phyloP scores from a whole-genome alignment of 169 alveolate species.

The Babesia bigemina region DNA sequence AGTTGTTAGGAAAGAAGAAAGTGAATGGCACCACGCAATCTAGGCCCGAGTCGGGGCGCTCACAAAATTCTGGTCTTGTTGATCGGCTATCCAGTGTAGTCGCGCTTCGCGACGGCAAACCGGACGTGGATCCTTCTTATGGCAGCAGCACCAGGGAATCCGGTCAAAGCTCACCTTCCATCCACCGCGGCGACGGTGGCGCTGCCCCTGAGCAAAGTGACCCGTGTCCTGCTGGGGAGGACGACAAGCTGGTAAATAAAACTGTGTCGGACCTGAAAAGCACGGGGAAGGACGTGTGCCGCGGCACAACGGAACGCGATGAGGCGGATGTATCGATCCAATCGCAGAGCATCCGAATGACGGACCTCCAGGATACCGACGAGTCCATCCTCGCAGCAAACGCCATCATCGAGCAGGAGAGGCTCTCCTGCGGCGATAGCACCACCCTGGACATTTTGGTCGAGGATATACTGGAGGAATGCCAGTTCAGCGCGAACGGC shows the following conservation, averaged over 20 bases:
- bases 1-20: background rate
- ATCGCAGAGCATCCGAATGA: background rate
- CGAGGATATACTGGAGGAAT: constrained; percentile 74
- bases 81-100: too few species aligned
- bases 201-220: background rate
- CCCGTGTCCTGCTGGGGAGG: background rate
- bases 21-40: background rate
- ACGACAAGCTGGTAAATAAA: background rate
- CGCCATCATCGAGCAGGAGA: constrained; percentile 4
- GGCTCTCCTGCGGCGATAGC: background rate
- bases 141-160: background rate
- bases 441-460: constrained; percentile 72
- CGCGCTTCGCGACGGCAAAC: too few species aligned
- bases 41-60: background rate
- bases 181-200: background rate
- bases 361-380: background rate
- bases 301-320: too few species aligned
- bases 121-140: background rate
- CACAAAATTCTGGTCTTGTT: too few species aligned
- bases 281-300: too few species aligned
- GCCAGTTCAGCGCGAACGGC: constrained; percentile 78
- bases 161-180: background rate
- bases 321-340: background rate
- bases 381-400: constrained; percentile 5
- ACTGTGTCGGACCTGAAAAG: too few species aligned